phyloP scores from a whole-genome alignment of 192 early-diverging fungal species.

The Anaeromyces robustus region DNA sequence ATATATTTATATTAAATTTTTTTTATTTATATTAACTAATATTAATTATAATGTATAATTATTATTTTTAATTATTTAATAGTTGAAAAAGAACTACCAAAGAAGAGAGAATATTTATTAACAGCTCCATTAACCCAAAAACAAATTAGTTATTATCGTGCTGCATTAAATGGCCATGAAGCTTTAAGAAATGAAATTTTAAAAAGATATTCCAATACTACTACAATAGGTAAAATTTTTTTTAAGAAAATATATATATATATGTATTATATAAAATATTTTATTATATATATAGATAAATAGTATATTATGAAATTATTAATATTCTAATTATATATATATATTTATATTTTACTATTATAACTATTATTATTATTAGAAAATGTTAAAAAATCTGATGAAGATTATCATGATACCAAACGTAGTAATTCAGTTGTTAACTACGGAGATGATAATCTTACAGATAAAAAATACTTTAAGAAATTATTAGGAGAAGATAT shows the following conservation, averaged over 20 bases:
- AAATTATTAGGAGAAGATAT: background rate
- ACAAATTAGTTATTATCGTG: slow-evolving; percentile 26
- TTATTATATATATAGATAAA: no score
- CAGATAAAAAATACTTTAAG: background rate
- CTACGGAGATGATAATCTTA: background rate
- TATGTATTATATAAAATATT: no score
- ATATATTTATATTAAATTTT: no score
- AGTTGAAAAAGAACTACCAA: slow-evolving; percentile 78
- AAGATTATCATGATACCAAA: background rate
- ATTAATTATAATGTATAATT: no score
- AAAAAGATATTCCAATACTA: slow-evolving; percentile 20
- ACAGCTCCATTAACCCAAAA: slow-evolving; percentile 51
- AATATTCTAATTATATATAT: no score
- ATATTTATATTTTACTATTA: no score
- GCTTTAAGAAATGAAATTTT: slow-evolving; percentile 31
- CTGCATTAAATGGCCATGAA: slow-evolving; percentile 10
- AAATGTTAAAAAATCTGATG: background rate
- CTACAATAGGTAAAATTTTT: background rate
- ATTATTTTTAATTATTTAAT: no score
- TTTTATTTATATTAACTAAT: no score
- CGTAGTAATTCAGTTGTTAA: background rate
- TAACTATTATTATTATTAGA: background rate
- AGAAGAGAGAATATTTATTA: slow-evolving; percentile 77
- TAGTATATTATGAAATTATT: no score
- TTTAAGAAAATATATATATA: background rate